Percentiles rank a stretch among this genome's conserved stretches.
Conservation (phyloP, 768 basidiomycete genomes). For the Boletellus emodensis region DNA sequence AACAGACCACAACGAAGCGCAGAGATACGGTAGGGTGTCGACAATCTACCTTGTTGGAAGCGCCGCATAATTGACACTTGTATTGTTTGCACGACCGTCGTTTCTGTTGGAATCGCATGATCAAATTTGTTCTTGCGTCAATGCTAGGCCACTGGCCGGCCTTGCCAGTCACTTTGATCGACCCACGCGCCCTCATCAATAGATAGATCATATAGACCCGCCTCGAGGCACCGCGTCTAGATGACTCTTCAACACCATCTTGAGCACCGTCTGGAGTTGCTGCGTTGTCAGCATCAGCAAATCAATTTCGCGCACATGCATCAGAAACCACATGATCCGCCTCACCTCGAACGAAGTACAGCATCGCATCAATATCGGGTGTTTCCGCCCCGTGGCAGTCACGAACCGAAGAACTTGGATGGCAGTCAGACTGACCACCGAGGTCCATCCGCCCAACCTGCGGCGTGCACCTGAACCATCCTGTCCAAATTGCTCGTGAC, state of each 20-base stretch:
- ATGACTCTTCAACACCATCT: slow-evolving; percentile 14
- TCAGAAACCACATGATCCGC: too few species aligned
- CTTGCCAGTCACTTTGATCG: slow-evolving; percentile 18
- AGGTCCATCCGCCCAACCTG: slow-evolving; percentile 6
- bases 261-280: slow-evolving; percentile 23
- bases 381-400: slow-evolving; percentile 24
- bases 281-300: slow-evolving; percentile 12
- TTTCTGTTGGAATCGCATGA: slow-evolving; percentile 21
- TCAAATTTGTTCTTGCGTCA: slow-evolving; percentile 22
- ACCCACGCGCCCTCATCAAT: slow-evolving; percentile 24
- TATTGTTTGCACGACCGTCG: slow-evolving; percentile 10
- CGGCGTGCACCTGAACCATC: slow-evolving; percentile 20
- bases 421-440: slow-evolving; percentile 15
- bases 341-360: slow-evolving; percentile 26
- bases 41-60: slow-evolving; percentile 16
- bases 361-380: slow-evolving; percentile 23
- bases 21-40: not conserved
- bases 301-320: not conserved
- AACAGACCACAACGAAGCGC: too few species aligned
- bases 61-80: slow-evolving; percentile 20
- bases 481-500: slow-evolving; percentile 20
- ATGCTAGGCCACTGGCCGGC: slow-evolving; percentile 21
- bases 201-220: slow-evolving; percentile 18
- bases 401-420: slow-evolving; percentile 19
- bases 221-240: slow-evolving; percentile 24